These are phyloP conservation scores for Dryas alaskensis DNA, from an alignment of 306 rosid species.

Conservation along the genomic window DNA sequence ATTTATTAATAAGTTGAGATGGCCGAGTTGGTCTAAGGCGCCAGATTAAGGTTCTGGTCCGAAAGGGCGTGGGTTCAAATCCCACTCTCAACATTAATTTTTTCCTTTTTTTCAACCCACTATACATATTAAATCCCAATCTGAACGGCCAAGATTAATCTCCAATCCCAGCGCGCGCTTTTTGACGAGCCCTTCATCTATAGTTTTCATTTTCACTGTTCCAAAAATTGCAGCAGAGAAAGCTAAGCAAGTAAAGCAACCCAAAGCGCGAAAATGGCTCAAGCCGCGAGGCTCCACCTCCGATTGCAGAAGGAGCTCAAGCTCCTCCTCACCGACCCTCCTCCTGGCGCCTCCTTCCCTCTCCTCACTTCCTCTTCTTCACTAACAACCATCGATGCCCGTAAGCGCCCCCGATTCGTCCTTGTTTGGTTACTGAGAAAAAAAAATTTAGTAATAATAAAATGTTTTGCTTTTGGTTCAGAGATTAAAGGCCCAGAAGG, in stretches of 20 bases:
- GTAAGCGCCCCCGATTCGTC: slow-evolving; percentile 9
- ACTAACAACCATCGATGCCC: slow-evolving; percentile 33
- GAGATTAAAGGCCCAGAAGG: slow-evolving; percentile 41
- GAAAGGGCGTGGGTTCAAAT: slow-evolving; percentile 50
- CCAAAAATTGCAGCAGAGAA: neutral
- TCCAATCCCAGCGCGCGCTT: slow-evolving; percentile 8
- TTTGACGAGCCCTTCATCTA: neutral
- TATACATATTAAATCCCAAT: neutral
- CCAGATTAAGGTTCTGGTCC: slow-evolving; percentile 50
- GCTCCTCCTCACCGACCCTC: slow-evolving; percentile 46
- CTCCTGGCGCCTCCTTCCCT: slow-evolving; percentile 38
- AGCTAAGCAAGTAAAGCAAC: neutral
- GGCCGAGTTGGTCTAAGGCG: slow-evolving; percentile 47
- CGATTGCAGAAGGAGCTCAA: slow-evolving; percentile 47
- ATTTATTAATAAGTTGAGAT: slow-evolving; percentile 1
- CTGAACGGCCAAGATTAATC: neutral
- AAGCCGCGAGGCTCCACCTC: slow-evolving; percentile 42
- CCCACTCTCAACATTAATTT: slow-evolving; percentile 26
- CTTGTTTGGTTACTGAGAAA: slow-evolving; percentile 1
- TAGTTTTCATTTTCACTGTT: neutral
- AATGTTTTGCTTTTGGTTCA: neutral
- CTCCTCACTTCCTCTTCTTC: slow-evolving; percentile 23
- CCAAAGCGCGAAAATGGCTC: slow-evolving; percentile 29
- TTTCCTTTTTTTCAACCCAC: neutral
- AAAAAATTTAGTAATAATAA: neutral